These are phyloP conservation scores for Metschnikowia similis DNA, from an alignment of 805 yeast genomes.

Conservation along the genomic window DNA sequence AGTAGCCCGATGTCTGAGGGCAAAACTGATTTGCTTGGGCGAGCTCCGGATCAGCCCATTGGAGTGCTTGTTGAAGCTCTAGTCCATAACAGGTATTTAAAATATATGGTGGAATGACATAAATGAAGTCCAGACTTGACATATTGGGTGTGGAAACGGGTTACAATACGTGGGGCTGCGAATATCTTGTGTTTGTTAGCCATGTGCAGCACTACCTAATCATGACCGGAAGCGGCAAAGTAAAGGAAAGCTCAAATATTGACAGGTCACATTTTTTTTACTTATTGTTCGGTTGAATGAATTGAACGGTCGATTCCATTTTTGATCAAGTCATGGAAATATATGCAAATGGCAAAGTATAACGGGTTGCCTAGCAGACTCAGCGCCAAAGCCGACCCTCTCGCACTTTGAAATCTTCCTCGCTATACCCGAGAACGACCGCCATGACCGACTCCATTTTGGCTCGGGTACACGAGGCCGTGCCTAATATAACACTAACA, in stretches of 20 bases:
- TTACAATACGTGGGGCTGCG: constrained; percentile 5
- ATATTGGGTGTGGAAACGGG: constrained; percentile 5
- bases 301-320: too few species aligned
- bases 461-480: constrained; percentile 34
- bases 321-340: too few species aligned
- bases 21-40: constrained; percentile 25
- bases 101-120: constrained; percentile 42
- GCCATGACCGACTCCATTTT: constrained; percentile 55
- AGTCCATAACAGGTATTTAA: constrained; percentile 36
- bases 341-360: too few species aligned
- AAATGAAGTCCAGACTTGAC: constrained; percentile 18
- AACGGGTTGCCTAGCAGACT: background rate
- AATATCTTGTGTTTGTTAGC: background rate
- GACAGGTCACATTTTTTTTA: background rate
- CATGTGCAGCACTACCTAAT: constrained; percentile 3
- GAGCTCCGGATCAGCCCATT: constrained; percentile 21
- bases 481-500: constrained; percentile 48
- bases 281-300: too few species aligned
- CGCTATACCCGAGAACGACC: background rate
- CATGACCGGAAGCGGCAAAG: background rate
- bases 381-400: background rate
- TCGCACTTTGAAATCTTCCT: background rate
- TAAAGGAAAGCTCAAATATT: background rate
- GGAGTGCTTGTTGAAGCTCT: constrained; percentile 24
- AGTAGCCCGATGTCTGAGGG: constrained; percentile 22